Evolutionary conservation across 805 yeast species (phyloP), one percentile per base, ranked within the genome.

Genomic region (Candida insectalens): DNA sequence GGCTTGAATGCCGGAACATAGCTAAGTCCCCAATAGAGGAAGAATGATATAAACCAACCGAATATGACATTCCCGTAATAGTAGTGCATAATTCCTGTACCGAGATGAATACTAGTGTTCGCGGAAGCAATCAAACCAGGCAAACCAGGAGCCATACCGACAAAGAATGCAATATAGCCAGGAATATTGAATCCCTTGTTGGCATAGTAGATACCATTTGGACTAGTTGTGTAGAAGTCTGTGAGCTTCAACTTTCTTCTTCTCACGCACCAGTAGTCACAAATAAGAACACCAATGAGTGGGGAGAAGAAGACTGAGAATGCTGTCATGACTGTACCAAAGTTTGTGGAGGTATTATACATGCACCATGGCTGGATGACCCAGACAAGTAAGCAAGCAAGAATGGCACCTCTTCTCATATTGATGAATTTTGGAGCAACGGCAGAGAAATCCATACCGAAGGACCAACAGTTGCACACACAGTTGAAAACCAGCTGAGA

Each of bases 131-230:
- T 44, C 13, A 67, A 49, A 25, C 77, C 77, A 4, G 76, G 76
- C 20, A 71, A 35, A 17, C 71, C 72, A 15, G 74, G 74, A 4
- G 63, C 60, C 49, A 63, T 55, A 20, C 67, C 65, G 8, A 53
- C 43, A 6, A 57, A 30, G 62, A 68, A 69, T 3, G 65, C 52
- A 4, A 56, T 30, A 13, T 61, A 35, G 10, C 84, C 92, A 51
- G 88, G 66, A 85, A 87, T 81, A 49, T 82, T 80, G 53, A 70
- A 46, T 15, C 94, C 94, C 31, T 47, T n/a, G 30, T 30, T 22
- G 19, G 28, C 67, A 59, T 63, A 67, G 45, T 67, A 71, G 20
- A 45, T 38, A 25, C 48, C 34, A 6, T 47, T 40, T 3, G 48
- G 33, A 20, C 47, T 37, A 14, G 45, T 47, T 14, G 55, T 50